Percentiles rank a stretch among this genome's conserved stretches.
Conservation (phyloP, 164 flowering plant species). For the Protea cynaroides region DNA sequence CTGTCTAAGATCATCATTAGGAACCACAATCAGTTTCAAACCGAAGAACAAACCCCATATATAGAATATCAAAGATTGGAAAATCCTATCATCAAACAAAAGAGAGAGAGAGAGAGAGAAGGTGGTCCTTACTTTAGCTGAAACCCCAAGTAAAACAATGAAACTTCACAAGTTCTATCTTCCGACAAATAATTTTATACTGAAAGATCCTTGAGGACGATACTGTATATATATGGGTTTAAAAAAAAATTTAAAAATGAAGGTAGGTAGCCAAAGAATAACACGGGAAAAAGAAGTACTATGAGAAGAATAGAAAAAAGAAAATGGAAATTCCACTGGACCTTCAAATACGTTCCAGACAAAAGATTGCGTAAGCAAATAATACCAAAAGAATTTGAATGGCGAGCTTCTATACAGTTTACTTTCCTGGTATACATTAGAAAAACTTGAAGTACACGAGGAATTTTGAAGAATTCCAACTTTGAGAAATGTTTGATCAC, state of each 20-base stretch:
- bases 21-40: not conserved
- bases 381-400: not conserved
- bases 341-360: not conserved
- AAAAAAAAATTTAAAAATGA: not conserved
- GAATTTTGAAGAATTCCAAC: not conserved
- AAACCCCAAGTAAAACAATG: not conserved
- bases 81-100: not conserved
- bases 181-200: not conserved
- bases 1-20: not conserved
- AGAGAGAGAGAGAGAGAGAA: not conserved
- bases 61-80: not conserved
- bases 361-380: not conserved
- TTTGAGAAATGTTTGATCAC: not conserved
- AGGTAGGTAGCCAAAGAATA: not conserved
- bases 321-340: not conserved
- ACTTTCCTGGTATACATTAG: not conserved
- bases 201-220: not conserved
- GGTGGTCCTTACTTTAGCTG: not conserved
- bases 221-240: not conserved
- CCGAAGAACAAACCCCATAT: not conserved
- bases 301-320: not conserved
- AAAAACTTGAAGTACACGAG: not conserved
- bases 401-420: too few species aligned
- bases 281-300: not conserved
- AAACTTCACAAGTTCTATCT: not conserved